Percentiles rank a stretch among this genome's conserved stretches.
Conservation (phyloP, 306 rosid species). For the Casuarina glauca region DNA sequence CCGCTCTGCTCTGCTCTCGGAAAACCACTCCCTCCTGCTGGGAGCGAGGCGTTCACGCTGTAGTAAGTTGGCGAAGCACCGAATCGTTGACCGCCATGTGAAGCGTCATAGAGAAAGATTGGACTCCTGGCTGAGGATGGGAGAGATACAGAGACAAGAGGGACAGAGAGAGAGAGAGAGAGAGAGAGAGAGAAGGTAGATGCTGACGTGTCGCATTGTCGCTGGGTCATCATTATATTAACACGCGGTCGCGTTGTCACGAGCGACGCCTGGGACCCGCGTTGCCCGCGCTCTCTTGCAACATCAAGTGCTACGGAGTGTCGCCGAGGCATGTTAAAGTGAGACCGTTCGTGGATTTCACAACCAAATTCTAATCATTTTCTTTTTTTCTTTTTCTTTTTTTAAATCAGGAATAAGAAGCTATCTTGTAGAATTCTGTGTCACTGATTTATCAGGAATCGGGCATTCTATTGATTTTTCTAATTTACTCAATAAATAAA, state of each 20-base stretch:
- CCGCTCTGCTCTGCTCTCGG: neutral
- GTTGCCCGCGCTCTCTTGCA: neutral
- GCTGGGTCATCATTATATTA: constrained; percentile 21
- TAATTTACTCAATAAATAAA: too few relatives aligned
- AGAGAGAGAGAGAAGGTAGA: neutral
- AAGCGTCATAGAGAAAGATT: constrained; percentile 1
- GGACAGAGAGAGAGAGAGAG: constrained; percentile 7
- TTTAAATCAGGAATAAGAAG: too few relatives aligned
- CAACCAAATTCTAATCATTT: too few relatives aligned
- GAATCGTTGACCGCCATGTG: constrained; percentile 62
- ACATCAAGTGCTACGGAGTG: neutral
- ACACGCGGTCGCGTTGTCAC: constrained; percentile 26
- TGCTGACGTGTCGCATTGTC: constrained; percentile 37
- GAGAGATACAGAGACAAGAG: neutral
- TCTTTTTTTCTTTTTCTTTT: too few relatives aligned
- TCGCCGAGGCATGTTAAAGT: too few relatives aligned
- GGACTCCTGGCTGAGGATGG: neutral
- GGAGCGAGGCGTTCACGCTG: neutral
- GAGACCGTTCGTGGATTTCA: too few relatives aligned
- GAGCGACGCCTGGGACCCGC: constrained; percentile 25
- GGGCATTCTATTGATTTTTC: too few relatives aligned
- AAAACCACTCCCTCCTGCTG: neutral
- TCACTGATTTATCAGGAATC: too few relatives aligned
- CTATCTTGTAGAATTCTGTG: too few relatives aligned
- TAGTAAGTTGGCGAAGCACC: constrained; percentile 9